These are phyloP conservation scores for Chrysochromulina parva DNA, from an alignment of 78 protist species.

Conservation along the genomic window DNA sequence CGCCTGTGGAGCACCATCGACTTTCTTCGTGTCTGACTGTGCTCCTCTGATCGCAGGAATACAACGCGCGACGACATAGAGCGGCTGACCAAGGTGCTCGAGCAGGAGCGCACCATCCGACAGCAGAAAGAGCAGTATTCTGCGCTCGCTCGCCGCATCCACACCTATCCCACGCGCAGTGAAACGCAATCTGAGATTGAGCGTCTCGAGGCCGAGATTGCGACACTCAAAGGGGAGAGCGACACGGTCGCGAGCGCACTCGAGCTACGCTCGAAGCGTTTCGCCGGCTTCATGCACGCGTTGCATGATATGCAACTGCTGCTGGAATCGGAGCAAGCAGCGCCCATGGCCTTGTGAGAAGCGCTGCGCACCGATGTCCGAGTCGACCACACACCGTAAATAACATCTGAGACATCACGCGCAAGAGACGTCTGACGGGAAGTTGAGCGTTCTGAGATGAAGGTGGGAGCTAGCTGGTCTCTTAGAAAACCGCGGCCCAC, in stretches of 20 bases:
- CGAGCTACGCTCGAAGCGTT: background rate
- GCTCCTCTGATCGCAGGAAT: background rate
- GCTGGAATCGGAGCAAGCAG: no score
- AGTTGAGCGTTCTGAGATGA: no score
- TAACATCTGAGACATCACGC: no score
- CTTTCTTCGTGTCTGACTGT: no score
- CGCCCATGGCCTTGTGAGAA: no score
- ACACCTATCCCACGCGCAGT: background rate
- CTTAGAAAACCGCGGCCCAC: no score
- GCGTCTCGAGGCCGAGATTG: background rate
- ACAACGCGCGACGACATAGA: background rate
- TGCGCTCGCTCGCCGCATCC: background rate
- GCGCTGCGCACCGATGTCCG: no score
- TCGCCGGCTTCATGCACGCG: background rate
- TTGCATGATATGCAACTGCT: background rate
- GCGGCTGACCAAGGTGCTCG: background rate
- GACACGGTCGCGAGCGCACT: background rate
- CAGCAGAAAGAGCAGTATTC: conserved; percentile 20
- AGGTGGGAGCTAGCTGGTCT: no score
- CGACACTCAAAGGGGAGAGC: background rate
- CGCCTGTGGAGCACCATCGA: no score
- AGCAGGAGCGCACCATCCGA: background rate
- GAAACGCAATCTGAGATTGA: background rate
- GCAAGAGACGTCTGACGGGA: no score
- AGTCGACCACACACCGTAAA: no score